Evolutionary conservation across 345 rosid species (phyloP).

Genomic region (Arabidopsis suecica): DNA sequence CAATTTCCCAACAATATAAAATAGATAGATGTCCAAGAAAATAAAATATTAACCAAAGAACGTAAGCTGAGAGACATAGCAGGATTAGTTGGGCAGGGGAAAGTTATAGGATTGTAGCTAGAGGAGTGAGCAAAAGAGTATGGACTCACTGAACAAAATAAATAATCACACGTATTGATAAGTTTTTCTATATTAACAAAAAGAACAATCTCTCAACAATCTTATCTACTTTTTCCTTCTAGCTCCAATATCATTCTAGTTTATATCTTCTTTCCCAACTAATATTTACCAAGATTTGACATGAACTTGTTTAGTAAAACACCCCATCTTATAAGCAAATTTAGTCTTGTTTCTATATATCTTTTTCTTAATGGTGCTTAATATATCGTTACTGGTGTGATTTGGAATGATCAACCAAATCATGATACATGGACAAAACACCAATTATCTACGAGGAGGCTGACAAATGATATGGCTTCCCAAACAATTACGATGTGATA

Average conservation of each 20-base stretch:
- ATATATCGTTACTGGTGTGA: background rate
- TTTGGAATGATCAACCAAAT: background rate
- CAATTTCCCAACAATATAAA: slow-evolving; percentile 9
- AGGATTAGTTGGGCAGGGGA: slow-evolving; percentile 19
- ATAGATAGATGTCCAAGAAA: background rate
- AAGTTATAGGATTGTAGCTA: slow-evolving; percentile 33
- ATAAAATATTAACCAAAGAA: background rate
- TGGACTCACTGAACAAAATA: slow-evolving; percentile 30
- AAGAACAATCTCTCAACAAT: slow-evolving; percentile 27
- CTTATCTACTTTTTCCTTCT: slow-evolving; percentile 24
- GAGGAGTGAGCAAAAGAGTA: slow-evolving; percentile 34
- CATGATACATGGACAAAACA: background rate
- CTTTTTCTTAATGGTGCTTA: background rate
- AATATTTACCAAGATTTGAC: slow-evolving; percentile 32
- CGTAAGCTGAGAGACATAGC: slow-evolving; percentile 16
- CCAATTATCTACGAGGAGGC: background rate
- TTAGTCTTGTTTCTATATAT: background rate
- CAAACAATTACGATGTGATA: background rate
- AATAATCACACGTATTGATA: background rate
- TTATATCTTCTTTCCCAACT: slow-evolving; percentile 32
- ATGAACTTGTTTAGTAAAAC: background rate
- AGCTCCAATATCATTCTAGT: background rate
- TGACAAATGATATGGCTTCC: background rate
- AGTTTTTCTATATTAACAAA: slow-evolving; percentile 19
- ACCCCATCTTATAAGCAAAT: background rate